Percentiles rank a stretch among this genome's conserved stretches.
These are phyloP conservation scores for Passalora sequoiae DNA, from an alignment of 2,329 filamentous ascomycete genomes.

Conservation along the genomic window DNA sequence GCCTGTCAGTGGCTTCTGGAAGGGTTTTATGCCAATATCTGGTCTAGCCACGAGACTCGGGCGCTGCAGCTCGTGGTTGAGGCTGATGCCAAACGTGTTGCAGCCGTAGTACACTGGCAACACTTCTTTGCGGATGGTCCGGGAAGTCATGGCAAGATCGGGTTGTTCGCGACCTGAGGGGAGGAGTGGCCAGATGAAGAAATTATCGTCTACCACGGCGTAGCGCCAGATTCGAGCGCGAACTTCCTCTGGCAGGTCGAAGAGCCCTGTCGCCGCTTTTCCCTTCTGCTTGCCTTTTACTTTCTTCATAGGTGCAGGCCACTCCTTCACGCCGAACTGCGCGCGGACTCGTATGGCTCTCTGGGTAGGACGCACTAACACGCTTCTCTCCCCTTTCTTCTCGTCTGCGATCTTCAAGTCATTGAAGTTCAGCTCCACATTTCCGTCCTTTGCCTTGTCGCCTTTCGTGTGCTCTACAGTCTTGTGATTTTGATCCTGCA, in stretches of 20 bases:
- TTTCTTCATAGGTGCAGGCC: not conserved
- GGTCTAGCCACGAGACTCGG: not conserved
- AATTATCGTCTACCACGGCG: slow-evolving; percentile 18
- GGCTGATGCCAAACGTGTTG: slow-evolving; percentile 23
- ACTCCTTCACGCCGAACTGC: not conserved
- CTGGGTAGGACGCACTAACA: not conserved
- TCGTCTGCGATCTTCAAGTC: not conserved
- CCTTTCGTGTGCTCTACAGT: not conserved
- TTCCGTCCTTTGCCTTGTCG: not conserved
- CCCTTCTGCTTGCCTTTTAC: not conserved
- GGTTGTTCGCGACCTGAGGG: slow-evolving; percentile 22
- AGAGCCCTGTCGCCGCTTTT: not conserved
- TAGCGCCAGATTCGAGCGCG: slow-evolving; percentile 17
- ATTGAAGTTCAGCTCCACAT: not conserved
- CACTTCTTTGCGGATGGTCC: slow-evolving; percentile 22
- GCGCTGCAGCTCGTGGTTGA: slow-evolving; percentile 2
- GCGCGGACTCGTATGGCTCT: not conserved
- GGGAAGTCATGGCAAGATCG: slow-evolving; percentile 23
- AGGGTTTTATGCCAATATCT: too few species aligned
- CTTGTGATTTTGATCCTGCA: not conserved
- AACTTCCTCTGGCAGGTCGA: slow-evolving; percentile 12
- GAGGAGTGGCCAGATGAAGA: slow-evolving; percentile 20
- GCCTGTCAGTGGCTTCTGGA: slow-evolving; percentile 1
- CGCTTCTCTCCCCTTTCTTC: slow-evolving; percentile 5
- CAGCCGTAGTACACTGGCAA: slow-evolving; percentile 25